Conservation (phyloP, 2,329 filamentous ascomycete genomes). For the Aspergillus carbonarius region DNA sequence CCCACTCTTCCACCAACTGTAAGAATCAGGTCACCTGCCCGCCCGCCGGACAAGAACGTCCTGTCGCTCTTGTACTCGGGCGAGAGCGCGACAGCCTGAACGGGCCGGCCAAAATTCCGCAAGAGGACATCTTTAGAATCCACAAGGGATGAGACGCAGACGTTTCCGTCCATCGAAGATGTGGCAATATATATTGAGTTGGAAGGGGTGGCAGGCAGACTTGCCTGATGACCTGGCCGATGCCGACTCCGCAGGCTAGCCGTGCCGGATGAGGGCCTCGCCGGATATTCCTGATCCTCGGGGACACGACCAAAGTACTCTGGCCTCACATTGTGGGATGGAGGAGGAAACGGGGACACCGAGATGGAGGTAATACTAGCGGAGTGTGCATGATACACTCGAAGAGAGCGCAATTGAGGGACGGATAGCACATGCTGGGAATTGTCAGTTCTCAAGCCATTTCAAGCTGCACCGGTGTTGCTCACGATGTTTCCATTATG, state of each 20-base stretch:
- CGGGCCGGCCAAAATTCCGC: conserved; percentile 88
- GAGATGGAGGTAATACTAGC: conserved; percentile 89
- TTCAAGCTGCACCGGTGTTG: conserved; percentile 16
- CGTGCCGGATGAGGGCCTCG: conserved; percentile 29
- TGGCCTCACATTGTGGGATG: conserved; percentile 46
- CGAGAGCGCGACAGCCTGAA: conserved; percentile 90
- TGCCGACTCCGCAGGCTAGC: conserved; percentile 33
- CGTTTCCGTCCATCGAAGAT: conserved; percentile 91
- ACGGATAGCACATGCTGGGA: conserved; percentile 78
- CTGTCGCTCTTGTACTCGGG: conserved; percentile 89
- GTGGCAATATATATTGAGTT: conserved; percentile 94
- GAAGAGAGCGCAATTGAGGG: conserved; percentile 75
- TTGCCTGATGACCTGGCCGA: conserved; percentile 21
- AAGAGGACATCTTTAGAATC: conserved; percentile 88
- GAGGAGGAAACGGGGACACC: conserved; percentile 79
- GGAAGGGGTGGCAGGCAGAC: conserved; percentile 70
- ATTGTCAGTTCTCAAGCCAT: conserved; percentile 15
- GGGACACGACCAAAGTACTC: conserved; percentile 36
- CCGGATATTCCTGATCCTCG: conserved; percentile 27
- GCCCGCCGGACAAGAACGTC: conserved; percentile 85
- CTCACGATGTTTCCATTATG: conserved; percentile 95
- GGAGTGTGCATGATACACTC: conserved; percentile 88
- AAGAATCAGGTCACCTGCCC: conserved; percentile 82
- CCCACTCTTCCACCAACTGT: conserved; percentile 79
- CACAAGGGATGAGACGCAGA: conserved; percentile 83